phyloP scores from a whole-genome alignment of 768 basidiomycete species.

The Lentinula sp. region DNA sequence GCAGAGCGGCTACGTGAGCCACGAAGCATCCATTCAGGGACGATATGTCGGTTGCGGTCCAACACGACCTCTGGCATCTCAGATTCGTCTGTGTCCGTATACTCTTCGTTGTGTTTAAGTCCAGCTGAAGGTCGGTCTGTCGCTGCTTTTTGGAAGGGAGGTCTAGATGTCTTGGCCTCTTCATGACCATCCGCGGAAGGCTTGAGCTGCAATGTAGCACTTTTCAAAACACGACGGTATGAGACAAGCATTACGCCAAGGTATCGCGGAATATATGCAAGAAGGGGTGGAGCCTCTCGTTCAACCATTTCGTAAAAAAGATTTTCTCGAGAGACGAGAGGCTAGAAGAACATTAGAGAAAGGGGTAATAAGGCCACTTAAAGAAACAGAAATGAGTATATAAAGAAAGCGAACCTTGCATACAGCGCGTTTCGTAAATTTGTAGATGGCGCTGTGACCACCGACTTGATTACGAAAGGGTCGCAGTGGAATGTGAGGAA shows the following conservation, averaged over 20 bases:
- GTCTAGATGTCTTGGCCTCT: neutral
- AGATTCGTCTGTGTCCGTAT: slow-evolving; percentile 56
- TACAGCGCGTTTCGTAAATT: slow-evolving; percentile 94
- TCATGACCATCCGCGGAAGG: neutral
- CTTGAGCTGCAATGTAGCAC: slow-evolving; percentile 13
- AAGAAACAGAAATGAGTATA: neutral
- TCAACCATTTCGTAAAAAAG: slow-evolving; percentile 98
- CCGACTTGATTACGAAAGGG: slow-evolving; percentile 98
- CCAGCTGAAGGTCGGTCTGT: slow-evolving; percentile 9
- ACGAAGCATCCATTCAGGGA: slow-evolving; percentile 84
- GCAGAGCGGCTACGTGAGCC: slow-evolving; percentile 36
- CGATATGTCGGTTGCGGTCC: slow-evolving; percentile 90
- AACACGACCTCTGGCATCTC: slow-evolving; percentile 94
- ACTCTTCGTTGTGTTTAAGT: slow-evolving; percentile 18
- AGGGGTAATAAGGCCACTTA: neutral
- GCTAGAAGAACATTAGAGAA: slow-evolving; percentile 40
- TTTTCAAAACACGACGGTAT: slow-evolving; percentile 73
- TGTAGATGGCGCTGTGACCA: slow-evolving; percentile 95
- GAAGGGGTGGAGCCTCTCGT: slow-evolving; percentile 83
- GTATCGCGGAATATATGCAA: slow-evolving; percentile 96
- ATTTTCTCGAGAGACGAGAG: slow-evolving; percentile 94
- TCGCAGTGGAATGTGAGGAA: slow-evolving; percentile 86
- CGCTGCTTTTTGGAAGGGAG: neutral
- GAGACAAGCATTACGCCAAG: slow-evolving; percentile 98
- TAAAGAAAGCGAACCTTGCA: slow-evolving; percentile 58